Evolutionary conservation across 768 basidiomycete species (phyloP).

Genomic region (Leccinellum luteum): DNA sequence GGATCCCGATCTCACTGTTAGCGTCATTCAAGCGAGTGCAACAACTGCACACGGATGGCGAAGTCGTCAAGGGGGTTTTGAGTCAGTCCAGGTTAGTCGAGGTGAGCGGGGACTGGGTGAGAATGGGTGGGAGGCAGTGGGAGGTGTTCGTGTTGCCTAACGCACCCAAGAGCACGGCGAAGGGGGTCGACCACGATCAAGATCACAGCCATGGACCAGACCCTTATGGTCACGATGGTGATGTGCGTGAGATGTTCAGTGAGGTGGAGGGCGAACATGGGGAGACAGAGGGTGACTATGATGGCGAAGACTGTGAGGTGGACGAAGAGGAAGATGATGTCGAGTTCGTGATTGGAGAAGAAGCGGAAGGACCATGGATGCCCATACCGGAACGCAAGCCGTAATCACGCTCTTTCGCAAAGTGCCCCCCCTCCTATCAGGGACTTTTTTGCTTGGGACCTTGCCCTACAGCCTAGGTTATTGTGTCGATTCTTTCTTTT

Average conservation of each 20-base stretch:
- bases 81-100: constrained; percentile 65
- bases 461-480: constrained; percentile 9
- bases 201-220: neutral
- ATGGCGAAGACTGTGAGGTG: constrained; percentile 35
- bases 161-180: constrained; percentile 47
- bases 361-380: constrained; percentile 39
- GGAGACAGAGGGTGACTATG: constrained; percentile 26
- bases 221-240: neutral
- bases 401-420: constrained; percentile 1
- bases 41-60: constrained; percentile 55
- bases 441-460: neutral
- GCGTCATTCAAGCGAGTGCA: constrained; percentile 87
- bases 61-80: constrained; percentile 70
- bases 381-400: constrained; percentile 32
- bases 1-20: constrained; percentile 78
- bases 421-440: neutral
- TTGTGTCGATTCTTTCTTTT: constrained; percentile 2
- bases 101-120: constrained; percentile 64
- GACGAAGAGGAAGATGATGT: constrained; percentile 74
- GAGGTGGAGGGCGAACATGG: constrained; percentile 21
- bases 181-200: neutral
- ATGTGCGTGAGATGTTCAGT: constrained; percentile 3
- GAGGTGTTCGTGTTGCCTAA: constrained; percentile 56
- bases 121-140: constrained; percentile 62
- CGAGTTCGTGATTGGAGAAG: constrained; percentile 65